Base-by-base conservation (phyloP, 2,329 filamentous ascomycete genomes). In the Aspergillus niger region DNA sequence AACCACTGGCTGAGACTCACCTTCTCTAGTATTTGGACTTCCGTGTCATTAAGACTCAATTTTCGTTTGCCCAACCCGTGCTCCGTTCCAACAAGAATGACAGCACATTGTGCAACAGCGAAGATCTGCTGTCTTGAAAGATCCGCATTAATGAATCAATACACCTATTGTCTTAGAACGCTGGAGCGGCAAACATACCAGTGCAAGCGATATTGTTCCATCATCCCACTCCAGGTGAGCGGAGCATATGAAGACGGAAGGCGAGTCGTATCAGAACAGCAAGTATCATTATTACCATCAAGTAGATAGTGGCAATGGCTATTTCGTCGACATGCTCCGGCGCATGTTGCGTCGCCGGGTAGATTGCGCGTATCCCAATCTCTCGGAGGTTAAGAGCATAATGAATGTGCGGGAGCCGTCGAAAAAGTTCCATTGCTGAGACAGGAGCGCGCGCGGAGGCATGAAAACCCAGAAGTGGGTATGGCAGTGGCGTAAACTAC, bases 221-320 rank as follows among this genome's bases (percentile, higher is more conserved):
- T 54, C 51, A n/a, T 54, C 36, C 51, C 51, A 54, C 13, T 54
- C 32, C 2, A 54, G 51, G 51, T 10, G 51, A 41, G 13, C 51
- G 51, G 10, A 54, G 36, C 22, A 54, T 54, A 8, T 41, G 41
- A 4, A 43, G 15, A 2, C 51, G 51, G 17, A 54, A 54, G 20
- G 51, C 22, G 1, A 54, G 51, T 28, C 51, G 20, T 5, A 54
- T 54, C 36, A 54, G 3, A 5, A 54, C 32, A 10, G 51, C 51
- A 38, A 54, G 20, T 8, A 54, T 54, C 51, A 54, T 54, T 2
- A 54, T 54, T 13, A 54, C 51, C 32, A 54, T 39, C 36, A 54
- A 10, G 22, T 54, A 54, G 2, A 54, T 10, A n/a, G 36, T 43
- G 13, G 51, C 51, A 17, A 54, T 54, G 15, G 51, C 51, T 8